Base-by-base conservation (phyloP, 305 asterid species). In the Fraxinus nigra region DNA sequence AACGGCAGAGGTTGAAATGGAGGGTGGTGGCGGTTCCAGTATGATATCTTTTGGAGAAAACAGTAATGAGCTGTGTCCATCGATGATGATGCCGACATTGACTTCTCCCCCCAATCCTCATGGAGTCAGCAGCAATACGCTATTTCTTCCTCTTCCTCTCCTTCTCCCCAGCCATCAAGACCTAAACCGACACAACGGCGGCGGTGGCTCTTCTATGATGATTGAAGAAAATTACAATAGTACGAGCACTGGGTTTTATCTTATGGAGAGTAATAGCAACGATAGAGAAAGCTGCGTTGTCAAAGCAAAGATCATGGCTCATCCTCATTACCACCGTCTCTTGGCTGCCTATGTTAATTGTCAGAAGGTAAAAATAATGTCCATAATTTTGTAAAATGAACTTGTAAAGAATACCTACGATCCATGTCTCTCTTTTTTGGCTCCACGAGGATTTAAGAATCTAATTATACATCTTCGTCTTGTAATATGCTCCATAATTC, bases 261-360 rank as follows among this genome's bases (percentile, higher is more conserved):
- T 92, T 79, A 90, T 93, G 97, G 96, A 91, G 32, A 80, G 11
- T 38, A 81, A 51, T n/a, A 82, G 51, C 82, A 77, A 79, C 73
- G 70, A 56, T 16, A 81, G 22, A 1, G 89, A 75, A 8, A 38
- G 75, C 78, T 81, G 85, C 79, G 76, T 93, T 4, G 85, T 89
- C 5, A 92, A 89, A 91, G 90, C 97, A 0, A 96, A 94, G 87
- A 96, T 96, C 89, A 90, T 96, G 93, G 89, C 97, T 81, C 99
- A 96, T 86, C 99, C 99, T 72, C 95, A 89, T 87, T 96, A 94
- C 90, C 90, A 86, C 63, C 95, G 98, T 32, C 98, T 96, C 83
- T 79, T 96, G 84, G 86, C 98, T 77, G 92, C 98, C 26, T 96
- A 93, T 63, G 84, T 92, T 61, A 96, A 85, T 80, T 96, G 99